phyloP scores from a whole-genome alignment of 306 rosid genomes.

The Sicyos baderoa region DNA sequence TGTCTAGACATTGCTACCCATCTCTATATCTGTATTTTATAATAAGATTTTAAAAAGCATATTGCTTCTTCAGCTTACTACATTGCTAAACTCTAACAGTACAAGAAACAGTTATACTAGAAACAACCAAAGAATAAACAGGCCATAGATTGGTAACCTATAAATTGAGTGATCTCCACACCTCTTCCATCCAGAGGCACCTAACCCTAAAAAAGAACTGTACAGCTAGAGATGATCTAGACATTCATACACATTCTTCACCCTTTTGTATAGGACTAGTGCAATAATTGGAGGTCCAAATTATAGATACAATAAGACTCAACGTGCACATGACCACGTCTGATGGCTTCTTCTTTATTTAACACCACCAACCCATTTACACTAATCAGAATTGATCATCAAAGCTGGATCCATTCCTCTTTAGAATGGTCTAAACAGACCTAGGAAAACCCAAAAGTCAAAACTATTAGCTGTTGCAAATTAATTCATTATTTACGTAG shows the following conservation, averaged over 20 bases:
- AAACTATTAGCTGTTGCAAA: neutral
- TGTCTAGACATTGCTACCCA: neutral
- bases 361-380: neutral
- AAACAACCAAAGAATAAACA: neutral
- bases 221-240: neutral
- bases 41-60: neutral
- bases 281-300: neutral
- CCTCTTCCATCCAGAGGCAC: neutral
- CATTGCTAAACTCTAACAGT: neutral
- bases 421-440: neutral
- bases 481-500: neutral
- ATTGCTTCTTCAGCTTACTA: neutral
- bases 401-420: too few relatives aligned
- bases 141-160: neutral
- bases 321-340: neutral
- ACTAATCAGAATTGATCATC: neutral
- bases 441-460: neutral
- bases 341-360: neutral
- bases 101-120: conserved; percentile 6
- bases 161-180: neutral
- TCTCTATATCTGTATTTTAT: neutral
- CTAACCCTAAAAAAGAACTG: neutral
- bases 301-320: neutral
- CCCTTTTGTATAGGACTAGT: neutral
- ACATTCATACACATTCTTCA: neutral